Percentiles rank a stretch among this genome's conserved stretches.
These are phyloP conservation scores for Penicillium nucicola DNA, from an alignment of 495 filamentous ascomycete species.

Conservation along the genomic window DNA sequence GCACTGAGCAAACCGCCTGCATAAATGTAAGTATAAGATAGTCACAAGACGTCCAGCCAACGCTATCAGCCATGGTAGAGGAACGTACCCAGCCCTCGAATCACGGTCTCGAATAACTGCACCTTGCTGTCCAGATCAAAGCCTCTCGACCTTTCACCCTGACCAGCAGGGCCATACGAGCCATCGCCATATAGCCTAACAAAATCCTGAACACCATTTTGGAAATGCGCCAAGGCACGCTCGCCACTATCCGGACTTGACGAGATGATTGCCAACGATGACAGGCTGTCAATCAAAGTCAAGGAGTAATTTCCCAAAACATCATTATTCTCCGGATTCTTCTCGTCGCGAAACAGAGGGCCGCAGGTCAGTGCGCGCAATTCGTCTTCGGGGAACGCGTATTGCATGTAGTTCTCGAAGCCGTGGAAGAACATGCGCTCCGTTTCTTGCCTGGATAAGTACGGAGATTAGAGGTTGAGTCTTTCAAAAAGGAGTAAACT, in stretches of 20 bases:
- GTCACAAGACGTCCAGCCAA: not conserved
- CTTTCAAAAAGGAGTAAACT: not conserved
- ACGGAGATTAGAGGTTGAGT: slow-evolving; percentile 5
- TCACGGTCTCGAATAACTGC: slow-evolving; percentile 96
- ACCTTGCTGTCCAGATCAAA: slow-evolving; percentile 98
- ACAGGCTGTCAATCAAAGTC: slow-evolving; percentile 91
- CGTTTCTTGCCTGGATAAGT: slow-evolving; percentile 62
- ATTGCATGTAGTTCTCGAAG: slow-evolving; percentile 88
- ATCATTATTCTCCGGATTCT: slow-evolving; percentile 88
- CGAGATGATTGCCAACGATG: slow-evolving; percentile 86
- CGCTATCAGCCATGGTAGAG: not conserved
- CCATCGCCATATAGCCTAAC: slow-evolving; percentile 89
- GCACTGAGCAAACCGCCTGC: slow-evolving; percentile 80
- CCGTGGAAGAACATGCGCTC: slow-evolving; percentile 96
- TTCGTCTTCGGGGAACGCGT: slow-evolving; percentile 97
- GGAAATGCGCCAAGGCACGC: slow-evolving; percentile 70
- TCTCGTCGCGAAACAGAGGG: slow-evolving; percentile 76
- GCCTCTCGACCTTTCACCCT: slow-evolving; percentile 71
- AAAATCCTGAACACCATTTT: slow-evolving; percentile 72
- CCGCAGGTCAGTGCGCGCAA: slow-evolving; percentile 82
- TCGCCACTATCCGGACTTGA: slow-evolving; percentile 58
- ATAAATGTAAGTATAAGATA: slow-evolving; percentile 1
- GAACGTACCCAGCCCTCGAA: slow-evolving; percentile 69
- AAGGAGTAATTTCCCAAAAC: slow-evolving; percentile 95
- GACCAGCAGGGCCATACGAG: slow-evolving; percentile 60